phyloP scores from a whole-genome alignment of 495 filamentous ascomycete species.

The Penicillium samsonianum region DNA sequence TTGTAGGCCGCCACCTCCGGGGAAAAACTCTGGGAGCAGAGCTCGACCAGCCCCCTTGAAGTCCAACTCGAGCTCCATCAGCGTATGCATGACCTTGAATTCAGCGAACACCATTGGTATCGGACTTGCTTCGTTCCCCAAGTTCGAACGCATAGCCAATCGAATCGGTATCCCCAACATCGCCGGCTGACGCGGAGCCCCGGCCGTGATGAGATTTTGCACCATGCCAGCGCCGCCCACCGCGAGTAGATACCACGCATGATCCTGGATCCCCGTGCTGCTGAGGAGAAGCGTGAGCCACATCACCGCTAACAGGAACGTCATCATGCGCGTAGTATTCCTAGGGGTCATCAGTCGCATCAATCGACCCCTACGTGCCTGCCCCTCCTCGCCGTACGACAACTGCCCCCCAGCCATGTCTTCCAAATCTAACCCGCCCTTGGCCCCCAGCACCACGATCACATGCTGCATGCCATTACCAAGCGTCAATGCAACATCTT shows the following conservation, averaged over 20 bases:
- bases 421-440: conserved; percentile 47
- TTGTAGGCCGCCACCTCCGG: conserved; percentile 16
- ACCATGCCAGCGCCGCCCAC: conserved; percentile 48
- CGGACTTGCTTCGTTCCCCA: neutral
- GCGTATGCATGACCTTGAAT: conserved; percentile 36
- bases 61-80: conserved; percentile 32
- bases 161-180: conserved; percentile 34
- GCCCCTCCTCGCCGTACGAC: conserved; percentile 10
- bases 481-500: conserved; percentile 38
- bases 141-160: conserved; percentile 8
- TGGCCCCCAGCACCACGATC: conserved; percentile 41
- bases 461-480: conserved; percentile 50
- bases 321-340: conserved; percentile 17
- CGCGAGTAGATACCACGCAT: conserved; percentile 48
- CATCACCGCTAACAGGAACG: conserved; percentile 29
- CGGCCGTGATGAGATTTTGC: conserved; percentile 47
- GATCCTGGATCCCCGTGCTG: conserved; percentile 30
- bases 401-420: conserved; percentile 40
- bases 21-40: conserved; percentile 37
- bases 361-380: neutral
- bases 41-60: conserved; percentile 32
- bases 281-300: conserved; percentile 46
- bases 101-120: conserved; percentile 21
- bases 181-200: conserved; percentile 28
- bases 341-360: conserved; percentile 10